Base-by-base conservation (phyloP, 1,139 yeast species). In the Maudiozyma humilis region DNA sequence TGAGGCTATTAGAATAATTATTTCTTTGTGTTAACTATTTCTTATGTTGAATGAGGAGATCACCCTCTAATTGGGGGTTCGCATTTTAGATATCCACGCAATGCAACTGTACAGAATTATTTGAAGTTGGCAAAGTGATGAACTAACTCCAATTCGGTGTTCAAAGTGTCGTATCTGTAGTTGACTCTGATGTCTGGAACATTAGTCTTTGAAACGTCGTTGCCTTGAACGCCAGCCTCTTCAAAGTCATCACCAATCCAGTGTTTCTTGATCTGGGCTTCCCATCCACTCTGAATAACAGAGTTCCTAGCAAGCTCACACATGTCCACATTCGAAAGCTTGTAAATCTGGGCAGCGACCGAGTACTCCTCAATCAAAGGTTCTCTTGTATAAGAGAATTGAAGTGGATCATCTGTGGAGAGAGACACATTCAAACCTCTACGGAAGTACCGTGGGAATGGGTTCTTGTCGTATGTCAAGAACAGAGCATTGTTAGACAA, bases 281-380 rank as follows among this genome's bases (percentile, higher is more conserved):
- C 98, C 77, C 89, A 91, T 0, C 99, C 98, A 52, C 93, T 81
- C 69, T 89, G 96, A 43, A 75, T 65, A 3, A 89, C 97, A 0
- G 97, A 88, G 62, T 81, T 80, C 50, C 79, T 72, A 0, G 89
- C 89, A 49, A 82, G 62, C 63, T 91, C 99, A 63, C 97, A 91
- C 94, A 93, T 86, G 65, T 91, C 98, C 18, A 89, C 97, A 46
- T 88, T 79, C 0, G 95, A 85, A 36, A 91, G 71, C 61, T 91
- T 88, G 71, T 89, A 91, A 54, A 91, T 91, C 65, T 91, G 97
- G 0, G 96, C 96, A 3, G 98, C 98, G 30, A 91, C 96, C 2
- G 96, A 85, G 63, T 89, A 91, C 64, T 91, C 98, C 64, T 91
- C 98, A 55, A 91, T 91, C 56, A 91, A 72, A n/a, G 99, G 97